Evolutionary conservation across 2,329 filamentous ascomycete genomes (phyloP), one percentile per base, ranked within the genome.

Genomic region (Penicillium sclerotigenum): DNA sequence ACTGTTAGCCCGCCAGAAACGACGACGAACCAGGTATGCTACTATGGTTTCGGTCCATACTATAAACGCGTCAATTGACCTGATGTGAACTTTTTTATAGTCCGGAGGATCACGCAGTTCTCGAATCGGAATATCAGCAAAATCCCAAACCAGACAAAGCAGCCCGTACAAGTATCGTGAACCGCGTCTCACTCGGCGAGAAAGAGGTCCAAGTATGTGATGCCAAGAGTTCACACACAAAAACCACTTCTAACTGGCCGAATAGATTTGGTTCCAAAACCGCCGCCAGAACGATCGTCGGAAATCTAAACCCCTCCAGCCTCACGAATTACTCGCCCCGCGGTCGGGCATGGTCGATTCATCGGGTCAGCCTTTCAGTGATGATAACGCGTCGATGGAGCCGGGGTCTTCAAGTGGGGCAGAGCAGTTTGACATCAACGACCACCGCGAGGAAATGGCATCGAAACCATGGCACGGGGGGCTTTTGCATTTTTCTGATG

Each of bases 191-290:
- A 24, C 81, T 97, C 61, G 93, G 90, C 64, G 92, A 97, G 78
- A 97, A 96, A 75, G 92, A 97, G 79, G 91, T 97, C 36, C 93
- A 97, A 86, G 93, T 96, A 78, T 74, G 87, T 54, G 56, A 59
- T 58, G 53, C 47, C 48, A 62, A 59, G 54, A 60, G 54, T 43
- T 57, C 59, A 64, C 63, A 18, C 47, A 22, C 67, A 74, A 68
- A 75, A 60, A 50, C 33, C 45, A 54, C 54, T 37, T 48, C 55
- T 60, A 51, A 54, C 50, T 51, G 54, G 43, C 59, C 38, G 28
- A 42, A 47, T 59, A 97, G 93, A 96, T 97, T 66, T 97, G 93
- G 93, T 97, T 97, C 76, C 93, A 97, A 70, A 97, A 97, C 70
- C 86, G 91, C 69, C 84, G 93, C 63, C 93, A 97, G 74, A 96